Conservation (phyloP, 768 basidiomycete species). For the Guyanaporus albipodus region DNA sequence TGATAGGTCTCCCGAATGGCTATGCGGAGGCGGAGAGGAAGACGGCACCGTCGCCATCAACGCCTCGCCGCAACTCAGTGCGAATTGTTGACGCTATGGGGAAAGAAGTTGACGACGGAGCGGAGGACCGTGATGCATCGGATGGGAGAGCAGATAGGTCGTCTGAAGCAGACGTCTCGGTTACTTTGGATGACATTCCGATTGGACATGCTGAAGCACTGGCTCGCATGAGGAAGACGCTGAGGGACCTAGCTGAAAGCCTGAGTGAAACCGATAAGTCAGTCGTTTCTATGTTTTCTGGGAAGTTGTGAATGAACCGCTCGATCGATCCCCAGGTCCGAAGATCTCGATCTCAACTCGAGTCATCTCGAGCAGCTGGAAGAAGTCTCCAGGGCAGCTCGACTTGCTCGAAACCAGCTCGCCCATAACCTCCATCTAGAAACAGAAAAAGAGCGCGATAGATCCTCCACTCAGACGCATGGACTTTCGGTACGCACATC, state of each 20-base stretch:
- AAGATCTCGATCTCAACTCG: constrained; percentile 37
- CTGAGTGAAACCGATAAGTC: constrained; percentile 60
- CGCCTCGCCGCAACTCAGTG: constrained; percentile 38
- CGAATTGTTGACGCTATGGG: constrained; percentile 72
- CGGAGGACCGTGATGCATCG: constrained; percentile 32
- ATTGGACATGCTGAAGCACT: constrained; percentile 49
- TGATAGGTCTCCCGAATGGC: constrained; percentile 3
- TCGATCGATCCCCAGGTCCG: constrained; percentile 33
- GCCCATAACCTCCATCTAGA: constrained; percentile 40
- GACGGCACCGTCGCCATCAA: constrained; percentile 11
- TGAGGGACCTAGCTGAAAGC: constrained; percentile 53
- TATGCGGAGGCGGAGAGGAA: constrained; percentile 19
- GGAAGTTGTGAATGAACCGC: constrained; percentile 3
- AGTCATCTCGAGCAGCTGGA: constrained; percentile 48
- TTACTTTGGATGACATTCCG: constrained; percentile 19
- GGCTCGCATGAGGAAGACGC: constrained; percentile 51
- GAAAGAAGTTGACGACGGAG: constrained; percentile 43
- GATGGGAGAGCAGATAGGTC: constrained; percentile 14
- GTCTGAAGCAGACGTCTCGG: constrained; percentile 19
- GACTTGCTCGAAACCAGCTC: constrained; percentile 46
- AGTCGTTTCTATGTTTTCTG: constrained; percentile 1
- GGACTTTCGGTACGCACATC: constrained; percentile 36
- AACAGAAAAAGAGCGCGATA: constrained; percentile 33
- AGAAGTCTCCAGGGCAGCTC: constrained; percentile 49
- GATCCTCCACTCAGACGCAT: constrained; percentile 36